Percentiles rank a stretch among this genome's conserved stretches.
Conservation (phyloP, 805 yeast species). For the Saturnispora serradocipensis region DNA sequence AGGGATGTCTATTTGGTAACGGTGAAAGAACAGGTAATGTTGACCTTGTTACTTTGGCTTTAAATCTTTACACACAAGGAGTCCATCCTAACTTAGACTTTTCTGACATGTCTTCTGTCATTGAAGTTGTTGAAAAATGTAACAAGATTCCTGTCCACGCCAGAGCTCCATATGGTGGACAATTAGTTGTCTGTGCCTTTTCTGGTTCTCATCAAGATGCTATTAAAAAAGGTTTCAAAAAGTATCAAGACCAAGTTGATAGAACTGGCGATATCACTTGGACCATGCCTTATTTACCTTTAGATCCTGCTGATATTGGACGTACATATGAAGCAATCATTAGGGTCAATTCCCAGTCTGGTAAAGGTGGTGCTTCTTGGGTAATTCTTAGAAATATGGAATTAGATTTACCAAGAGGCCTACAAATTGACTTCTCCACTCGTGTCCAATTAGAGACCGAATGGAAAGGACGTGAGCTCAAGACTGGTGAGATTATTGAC, state of each 20-base stretch:
- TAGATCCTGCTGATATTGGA: conserved; percentile 80
- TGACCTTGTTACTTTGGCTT: conserved; percentile 68
- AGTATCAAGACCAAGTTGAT: conserved; percentile 31
- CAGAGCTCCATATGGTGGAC: conserved; percentile 79
- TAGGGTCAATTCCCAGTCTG: conserved; percentile 80
- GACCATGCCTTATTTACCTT: conserved; percentile 74
- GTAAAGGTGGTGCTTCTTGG: conserved; percentile 90
- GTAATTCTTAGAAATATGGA: conserved; percentile 67
- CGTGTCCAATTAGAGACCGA: conserved; percentile 67
- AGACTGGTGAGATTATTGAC: conserved; percentile 51
- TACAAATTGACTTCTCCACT: conserved; percentile 68
- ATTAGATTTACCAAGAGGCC: conserved; percentile 71
- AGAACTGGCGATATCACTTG: conserved; percentile 35
- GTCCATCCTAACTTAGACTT: conserved; percentile 63
- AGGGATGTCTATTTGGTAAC: conserved; percentile 78
- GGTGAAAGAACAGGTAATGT: conserved; percentile 88
- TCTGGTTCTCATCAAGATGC: conserved; percentile 87
- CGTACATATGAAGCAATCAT: conserved; percentile 89
- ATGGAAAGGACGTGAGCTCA: conserved; percentile 59
- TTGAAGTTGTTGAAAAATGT: conserved; percentile 68
- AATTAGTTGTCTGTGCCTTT: conserved; percentile 75
- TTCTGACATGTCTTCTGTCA: conserved; percentile 53
- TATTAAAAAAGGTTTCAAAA: conserved; percentile 69
- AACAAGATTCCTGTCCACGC: conserved; percentile 73
- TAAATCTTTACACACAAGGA: conserved; percentile 75